These are phyloP conservation scores for Fusarium sp. DNA, from an alignment of 2,329 filamentous ascomycete species.

Conservation along the genomic window DNA sequence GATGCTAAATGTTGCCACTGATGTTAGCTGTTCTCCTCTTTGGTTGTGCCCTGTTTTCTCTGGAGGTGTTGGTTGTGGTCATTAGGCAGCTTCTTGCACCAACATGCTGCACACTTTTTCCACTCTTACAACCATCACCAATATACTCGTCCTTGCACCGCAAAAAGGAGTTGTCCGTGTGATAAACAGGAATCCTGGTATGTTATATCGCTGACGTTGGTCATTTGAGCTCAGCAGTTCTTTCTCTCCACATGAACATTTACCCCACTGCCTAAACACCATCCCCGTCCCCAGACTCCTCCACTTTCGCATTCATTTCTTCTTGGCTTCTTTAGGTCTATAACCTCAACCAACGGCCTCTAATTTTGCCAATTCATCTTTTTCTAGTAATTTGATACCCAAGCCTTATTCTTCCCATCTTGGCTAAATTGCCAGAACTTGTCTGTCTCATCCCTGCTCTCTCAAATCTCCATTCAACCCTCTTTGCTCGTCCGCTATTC, in stretches of 20 bases:
- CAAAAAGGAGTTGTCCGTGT: background rate
- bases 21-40: background rate
- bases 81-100: background rate
- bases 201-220: slow-evolving; percentile 12
- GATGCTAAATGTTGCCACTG: slow-evolving; percentile 37
- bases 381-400: slow-evolving; percentile 6
- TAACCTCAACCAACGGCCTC: background rate
- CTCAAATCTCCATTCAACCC: slow-evolving; percentile 4
- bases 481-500: background rate
- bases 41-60: slow-evolving; percentile 25
- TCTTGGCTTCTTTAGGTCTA: slow-evolving; percentile 3
- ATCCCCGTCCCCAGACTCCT: slow-evolving; percentile 33
- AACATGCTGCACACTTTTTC: background rate
- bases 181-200: background rate
- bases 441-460: background rate
- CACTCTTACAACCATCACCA: background rate
- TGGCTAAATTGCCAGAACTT: background rate
- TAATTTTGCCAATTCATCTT: background rate
- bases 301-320: slow-evolving; percentile 14
- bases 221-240: slow-evolving; percentile 37
- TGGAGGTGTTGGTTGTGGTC: slow-evolving; percentile 16
- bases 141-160: background rate
- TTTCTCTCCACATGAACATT: slow-evolving; percentile 35
- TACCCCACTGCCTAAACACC: slow-evolving; percentile 37
- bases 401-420: background rate